A percentile compares a stretch with the other conserved stretches of the same genome.
Evolutionary conservation across 306 rosid species (phyloP).

Genomic region (Benincasa hispida): DNA sequence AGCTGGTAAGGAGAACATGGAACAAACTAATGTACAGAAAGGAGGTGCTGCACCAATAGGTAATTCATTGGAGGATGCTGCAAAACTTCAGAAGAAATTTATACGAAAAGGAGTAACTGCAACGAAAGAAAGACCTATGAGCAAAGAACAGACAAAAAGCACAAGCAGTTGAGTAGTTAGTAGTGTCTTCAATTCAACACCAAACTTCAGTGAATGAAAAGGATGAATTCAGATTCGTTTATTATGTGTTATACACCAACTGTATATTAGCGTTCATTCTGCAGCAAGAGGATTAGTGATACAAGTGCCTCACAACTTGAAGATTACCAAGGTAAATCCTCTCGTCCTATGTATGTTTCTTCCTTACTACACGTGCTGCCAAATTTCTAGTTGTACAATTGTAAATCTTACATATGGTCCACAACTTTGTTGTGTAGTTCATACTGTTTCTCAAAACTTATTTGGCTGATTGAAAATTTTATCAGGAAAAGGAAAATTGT

Average conservation of each 20-base stretch:
- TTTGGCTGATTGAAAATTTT: not conserved
- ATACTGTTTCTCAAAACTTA: not conserved
- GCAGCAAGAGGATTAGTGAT: not conserved
- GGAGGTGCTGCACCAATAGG: slow-evolving; percentile 23
- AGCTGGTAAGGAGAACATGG: slow-evolving; percentile 24
- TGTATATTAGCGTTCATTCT: not conserved
- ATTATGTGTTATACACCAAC: not conserved
- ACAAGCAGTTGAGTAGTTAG: slow-evolving; percentile 22
- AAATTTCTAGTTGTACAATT: not conserved
- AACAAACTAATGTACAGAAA: slow-evolving; percentile 23
- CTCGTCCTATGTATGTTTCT: not conserved
- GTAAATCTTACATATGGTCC: not conserved
- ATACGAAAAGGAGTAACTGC: slow-evolving; percentile 35
- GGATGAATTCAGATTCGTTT: slow-evolving; percentile 28
- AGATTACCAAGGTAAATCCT: not conserved
- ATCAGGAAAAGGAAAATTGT: not conserved
- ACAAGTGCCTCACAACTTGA: not conserved
- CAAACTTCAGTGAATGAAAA: slow-evolving; percentile 61
- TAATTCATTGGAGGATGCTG: slow-evolving; percentile 28
- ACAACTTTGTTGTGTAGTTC: not conserved
- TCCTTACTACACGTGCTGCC: not conserved
- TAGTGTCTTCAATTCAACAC: slow-evolving; percentile 26
- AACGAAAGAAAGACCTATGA: slow-evolving; percentile 29
- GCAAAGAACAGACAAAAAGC: slow-evolving; percentile 43
- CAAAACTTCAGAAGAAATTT: slow-evolving; percentile 46